These are phyloP conservation scores for Cyphellophora europaea DNA, from an alignment of 2,329 filamentous ascomycete species.

Conservation along the genomic window DNA sequence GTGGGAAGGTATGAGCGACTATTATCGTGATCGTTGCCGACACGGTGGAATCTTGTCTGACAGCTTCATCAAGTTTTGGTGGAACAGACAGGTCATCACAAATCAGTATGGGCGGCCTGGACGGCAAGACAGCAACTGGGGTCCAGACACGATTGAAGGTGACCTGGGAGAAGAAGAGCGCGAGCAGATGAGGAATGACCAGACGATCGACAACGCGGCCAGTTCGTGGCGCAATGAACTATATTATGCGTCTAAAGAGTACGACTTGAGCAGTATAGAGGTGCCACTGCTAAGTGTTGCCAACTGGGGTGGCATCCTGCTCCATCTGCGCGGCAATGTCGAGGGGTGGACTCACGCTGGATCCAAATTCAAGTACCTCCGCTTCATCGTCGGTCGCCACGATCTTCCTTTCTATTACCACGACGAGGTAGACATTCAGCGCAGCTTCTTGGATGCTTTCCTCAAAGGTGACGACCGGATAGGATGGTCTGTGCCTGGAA, in stretches of 20 bases:
- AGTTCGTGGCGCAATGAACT: constrained; percentile 52
- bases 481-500: constrained; percentile 28
- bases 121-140: constrained; percentile 42
- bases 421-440: constrained; percentile 59
- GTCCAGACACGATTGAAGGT: constrained; percentile 34
- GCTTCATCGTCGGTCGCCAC: constrained; percentile 61
- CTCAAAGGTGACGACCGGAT: constrained; percentile 55
- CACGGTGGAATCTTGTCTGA: constrained; percentile 55
- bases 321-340: constrained; percentile 61
- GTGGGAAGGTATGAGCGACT: constrained; percentile 49
- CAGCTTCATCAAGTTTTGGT: constrained; percentile 50
- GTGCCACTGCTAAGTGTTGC: constrained; percentile 59
- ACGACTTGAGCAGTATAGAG: constrained; percentile 54
- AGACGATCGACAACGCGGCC: constrained; percentile 35
- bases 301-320: constrained; percentile 62
- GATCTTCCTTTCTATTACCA: constrained; percentile 65
- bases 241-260: constrained; percentile 59
- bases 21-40: constrained; percentile 48
- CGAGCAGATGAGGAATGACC: constrained; percentile 28
- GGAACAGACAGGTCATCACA: constrained; percentile 36
- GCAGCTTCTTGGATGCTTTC: constrained; percentile 61
- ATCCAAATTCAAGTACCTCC: constrained; percentile 58
- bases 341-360: constrained; percentile 54
- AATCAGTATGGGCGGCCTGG: constrained; percentile 59
- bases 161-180: constrained; percentile 27